Evolutionary conservation across 768 basidiomycete genomes (phyloP), one percentile per base, ranked within the genome.

Genomic region (Leccinum broughii): DNA sequence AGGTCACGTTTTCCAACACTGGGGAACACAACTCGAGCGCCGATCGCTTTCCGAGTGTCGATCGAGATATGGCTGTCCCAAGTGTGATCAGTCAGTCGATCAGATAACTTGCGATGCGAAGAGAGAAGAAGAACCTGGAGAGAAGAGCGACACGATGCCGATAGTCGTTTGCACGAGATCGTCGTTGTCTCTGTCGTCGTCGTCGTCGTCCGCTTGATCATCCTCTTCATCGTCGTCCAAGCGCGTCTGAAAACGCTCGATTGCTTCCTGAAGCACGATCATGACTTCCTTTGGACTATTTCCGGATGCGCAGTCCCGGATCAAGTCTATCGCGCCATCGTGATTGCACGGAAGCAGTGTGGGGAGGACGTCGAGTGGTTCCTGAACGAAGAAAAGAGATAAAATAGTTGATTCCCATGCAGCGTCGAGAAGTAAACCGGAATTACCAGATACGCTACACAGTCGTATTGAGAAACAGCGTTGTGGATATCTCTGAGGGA

Each of bases 211-310:
- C 20, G 20, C 11, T 46, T 4, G 49, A 17, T 51, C 58, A 9
- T 51, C 58, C 1, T 37, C 50, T 11, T 54, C 67, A 13, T 65
- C 64, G 24, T 56, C 55, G 56, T 66, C 55, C 41, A 59, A 26
- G 56, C 15, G 46, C 4, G 51, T 56, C 26, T 67, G 63, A 22
- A 81, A 51, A 28, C 57, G 58, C 61, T 80, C 81, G 32, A 76
- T 57, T 6, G 63, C 64, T 62, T 80, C 81, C 54, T 81, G 78
- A 17, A 75, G 51, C 2, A 77, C 77, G 53, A 82, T 75, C 44
- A 80, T 54, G 24, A 77, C 61, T 63, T 82, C 81, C 59, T 81
- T 82, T 0, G 76, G 73, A 55, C 71, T 81, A 14, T 64, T 65
- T 3, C 68, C 54, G 41, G 62, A 52, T 3, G 72, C 72, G 28